Base-by-base conservation (phyloP, 2,329 filamentous ascomycete species). In the Tolypocladium nubicola region DNA sequence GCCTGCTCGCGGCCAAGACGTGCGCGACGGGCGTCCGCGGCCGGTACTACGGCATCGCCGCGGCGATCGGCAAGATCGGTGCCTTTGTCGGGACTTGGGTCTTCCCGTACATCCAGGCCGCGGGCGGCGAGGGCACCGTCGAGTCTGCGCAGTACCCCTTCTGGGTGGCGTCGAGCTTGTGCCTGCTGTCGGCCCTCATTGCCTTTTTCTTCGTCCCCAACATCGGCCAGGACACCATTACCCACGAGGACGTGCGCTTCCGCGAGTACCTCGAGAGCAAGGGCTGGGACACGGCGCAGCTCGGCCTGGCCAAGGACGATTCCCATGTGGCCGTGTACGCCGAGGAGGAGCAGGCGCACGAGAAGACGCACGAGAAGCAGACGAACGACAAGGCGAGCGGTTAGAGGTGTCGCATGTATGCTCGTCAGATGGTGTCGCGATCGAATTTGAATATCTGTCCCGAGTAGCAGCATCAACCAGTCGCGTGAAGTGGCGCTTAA, bases 11-110 rank as follows among this genome's bases (percentile, higher is more conserved):
- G 0, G 88, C 88, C 52, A 96, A 96, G 76, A 92, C 89, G 2
- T 91, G 86, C 65, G 90, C 92, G 0, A 96, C 92, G 5, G 87
- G 88, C 21, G 86, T 97, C n/a, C 82, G 91, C 43, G 92, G 91
- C 2, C 77, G 76, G 49, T 87, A 87, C 71, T 87, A 87, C 63
- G 84, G 86, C 6, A 79, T 89, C 50, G 87, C 88, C 0, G 88
- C 88, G 0, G 87, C 87, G 0, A 66, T 84, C 2, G 88, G 89
- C 60, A 92, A 91, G 71, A 81, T 91, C 41, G 87, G 87, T 54
- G 92, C 90, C 3, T 96, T 96, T 64, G 84, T 95, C 10, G 92
- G 92, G 11, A 90, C 87, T 1, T 92, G 89, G 65, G 85, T 94
- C 14, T 90, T 94, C 67, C 86, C 87, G 0, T 82, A 90, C 59